Conservation (phyloP, 73 alveolate genomes). For the Stentor coeruleus region DNA sequence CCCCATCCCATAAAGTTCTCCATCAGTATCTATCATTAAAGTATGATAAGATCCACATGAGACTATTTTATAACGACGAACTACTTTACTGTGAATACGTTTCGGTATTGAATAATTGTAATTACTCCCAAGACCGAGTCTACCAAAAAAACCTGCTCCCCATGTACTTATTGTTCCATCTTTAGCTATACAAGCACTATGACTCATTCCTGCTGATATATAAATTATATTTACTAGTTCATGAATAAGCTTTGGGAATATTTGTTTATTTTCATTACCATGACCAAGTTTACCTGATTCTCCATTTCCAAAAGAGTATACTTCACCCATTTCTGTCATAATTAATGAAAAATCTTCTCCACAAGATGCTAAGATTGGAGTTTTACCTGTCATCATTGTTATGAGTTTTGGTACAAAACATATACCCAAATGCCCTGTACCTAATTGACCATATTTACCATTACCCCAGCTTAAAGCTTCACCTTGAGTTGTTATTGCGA, state of each 20-base stretch:
- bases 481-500: slow-evolving; percentile 39
- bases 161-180: slow-evolving; percentile 49
- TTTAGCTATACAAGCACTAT: slow-evolving; percentile 25
- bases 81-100: slow-evolving; percentile 65
- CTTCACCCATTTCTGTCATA: slow-evolving; percentile 35
- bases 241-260: neutral
- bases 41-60: slow-evolving; percentile 76
- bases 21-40: neutral
- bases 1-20: neutral
- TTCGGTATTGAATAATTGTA: slow-evolving; percentile 54
- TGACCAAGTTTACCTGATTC: slow-evolving; percentile 92
- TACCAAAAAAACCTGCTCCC: slow-evolving; percentile 63
- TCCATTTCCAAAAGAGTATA: slow-evolving; percentile 54
- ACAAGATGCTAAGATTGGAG: slow-evolving; percentile 27
- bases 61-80: slow-evolving; percentile 63
- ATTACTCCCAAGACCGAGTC: slow-evolving; percentile 40
- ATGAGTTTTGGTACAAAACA: slow-evolving; percentile 35
- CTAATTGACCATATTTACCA: slow-evolving; percentile 53
- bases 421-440: slow-evolving; percentile 27
- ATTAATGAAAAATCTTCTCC: slow-evolving; percentile 86
- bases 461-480: slow-evolving; percentile 61
- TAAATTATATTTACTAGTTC: slow-evolving; percentile 15
- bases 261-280: slow-evolving; percentile 47
- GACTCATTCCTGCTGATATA: slow-evolving; percentile 41
- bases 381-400: neutral